phyloP scores from a whole-genome alignment of 2,329 filamentous ascomycete species.

The Diplodia scrobiculata region DNA sequence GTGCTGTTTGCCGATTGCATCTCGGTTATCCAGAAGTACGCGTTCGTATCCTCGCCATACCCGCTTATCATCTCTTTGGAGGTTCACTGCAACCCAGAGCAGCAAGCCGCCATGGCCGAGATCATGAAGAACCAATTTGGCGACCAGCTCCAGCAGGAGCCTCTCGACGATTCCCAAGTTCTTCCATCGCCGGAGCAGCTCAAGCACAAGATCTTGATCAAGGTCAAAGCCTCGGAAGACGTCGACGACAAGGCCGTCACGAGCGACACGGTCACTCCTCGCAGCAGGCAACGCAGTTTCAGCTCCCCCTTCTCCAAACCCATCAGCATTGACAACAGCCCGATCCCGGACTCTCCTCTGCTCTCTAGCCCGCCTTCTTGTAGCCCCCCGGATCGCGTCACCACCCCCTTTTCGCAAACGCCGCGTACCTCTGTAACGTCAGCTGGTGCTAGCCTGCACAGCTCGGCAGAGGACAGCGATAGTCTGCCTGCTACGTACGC shows the following conservation, averaged over 20 bases:
- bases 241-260: constrained; percentile 49
- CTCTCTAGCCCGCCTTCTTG: constrained; percentile 58
- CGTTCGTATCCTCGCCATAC: constrained; percentile 82
- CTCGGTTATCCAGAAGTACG: constrained; percentile 90
- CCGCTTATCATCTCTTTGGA: constrained; percentile 94
- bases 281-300: constrained; percentile 63
- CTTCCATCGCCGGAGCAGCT: constrained; percentile 86
- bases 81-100: constrained; percentile 82
- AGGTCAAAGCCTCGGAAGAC: constrained; percentile 80
- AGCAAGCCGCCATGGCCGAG: constrained; percentile 85
- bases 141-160: constrained; percentile 73
- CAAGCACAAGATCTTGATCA: constrained; percentile 81
- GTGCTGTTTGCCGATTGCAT: constrained; percentile 92
- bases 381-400: constrained; percentile 54
- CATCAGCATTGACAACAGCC: constrained; percentile 59
- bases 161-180: constrained; percentile 67
- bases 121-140: constrained; percentile 86
- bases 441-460: constrained; percentile 54
- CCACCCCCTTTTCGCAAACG: constrained; percentile 52
- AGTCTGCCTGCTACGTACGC: constrained; percentile 58
- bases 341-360: constrained; percentile 53
- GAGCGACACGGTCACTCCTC: constrained; percentile 43
- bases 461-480: constrained; percentile 78
- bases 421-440: constrained; percentile 60
- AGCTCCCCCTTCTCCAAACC: constrained; percentile 75